These are phyloP conservation scores for Paraphaeosphaeria sporulosa DNA, from an alignment of 2,329 filamentous ascomycete genomes.

Conservation along the genomic window DNA sequence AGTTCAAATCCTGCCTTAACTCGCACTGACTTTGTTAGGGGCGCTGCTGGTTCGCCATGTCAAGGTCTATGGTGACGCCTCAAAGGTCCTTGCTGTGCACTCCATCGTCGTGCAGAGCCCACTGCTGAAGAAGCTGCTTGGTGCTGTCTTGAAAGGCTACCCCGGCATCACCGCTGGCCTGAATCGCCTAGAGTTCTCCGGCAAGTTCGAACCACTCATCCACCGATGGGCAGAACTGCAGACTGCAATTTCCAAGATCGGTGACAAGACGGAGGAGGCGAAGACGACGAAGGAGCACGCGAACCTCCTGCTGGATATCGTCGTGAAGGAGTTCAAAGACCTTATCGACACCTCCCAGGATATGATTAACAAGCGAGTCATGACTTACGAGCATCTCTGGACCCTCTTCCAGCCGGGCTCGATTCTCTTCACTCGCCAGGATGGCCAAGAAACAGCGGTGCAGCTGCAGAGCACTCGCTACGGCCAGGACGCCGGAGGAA, in stretches of 20 bases:
- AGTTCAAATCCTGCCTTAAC: no score
- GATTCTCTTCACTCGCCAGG: constrained; percentile 40
- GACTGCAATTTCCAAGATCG: constrained; percentile 32
- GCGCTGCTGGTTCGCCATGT: constrained; percentile 57
- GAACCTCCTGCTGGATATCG: constrained; percentile 47
- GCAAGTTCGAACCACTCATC: constrained; percentile 70
- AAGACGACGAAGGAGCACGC: constrained; percentile 49
- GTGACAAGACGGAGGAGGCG: constrained; percentile 37
- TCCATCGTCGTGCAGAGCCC: constrained; percentile 72
- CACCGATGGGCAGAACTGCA: constrained; percentile 66
- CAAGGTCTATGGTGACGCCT: constrained; percentile 57
- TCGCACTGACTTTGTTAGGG: neutral
- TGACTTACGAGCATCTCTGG: constrained; percentile 55
- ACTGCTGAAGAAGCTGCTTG: constrained; percentile 65
- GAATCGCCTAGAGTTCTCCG: constrained; percentile 67
- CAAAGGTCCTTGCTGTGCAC: constrained; percentile 67
- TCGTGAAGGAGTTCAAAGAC: constrained; percentile 52
- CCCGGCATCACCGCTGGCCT: constrained; percentile 69
- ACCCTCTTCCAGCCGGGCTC: constrained; percentile 52
- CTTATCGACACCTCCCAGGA: constrained; percentile 52
- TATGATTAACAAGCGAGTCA: constrained; percentile 49
- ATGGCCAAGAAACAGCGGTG: constrained; percentile 48
- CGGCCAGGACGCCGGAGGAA: constrained; percentile 42
- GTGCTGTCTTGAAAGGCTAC: constrained; percentile 64
- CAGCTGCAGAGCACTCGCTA: constrained; percentile 40